These are phyloP conservation scores for Boletus sp. DNA, from an alignment of 768 basidiomycete genomes.

Conservation along the genomic window DNA sequence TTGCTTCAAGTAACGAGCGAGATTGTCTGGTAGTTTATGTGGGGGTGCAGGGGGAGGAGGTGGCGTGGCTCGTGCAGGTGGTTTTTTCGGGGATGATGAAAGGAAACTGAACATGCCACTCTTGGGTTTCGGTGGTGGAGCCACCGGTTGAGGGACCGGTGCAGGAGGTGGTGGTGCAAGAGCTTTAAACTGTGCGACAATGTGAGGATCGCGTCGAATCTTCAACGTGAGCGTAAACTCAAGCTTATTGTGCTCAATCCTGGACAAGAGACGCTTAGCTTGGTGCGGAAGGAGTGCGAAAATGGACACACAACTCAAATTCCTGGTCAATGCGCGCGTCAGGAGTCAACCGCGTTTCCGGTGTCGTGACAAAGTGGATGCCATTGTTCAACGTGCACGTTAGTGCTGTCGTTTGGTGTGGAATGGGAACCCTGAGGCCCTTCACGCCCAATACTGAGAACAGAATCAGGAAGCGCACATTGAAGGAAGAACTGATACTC, in stretches of 20 bases:
- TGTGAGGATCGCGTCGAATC: conserved; percentile 81
- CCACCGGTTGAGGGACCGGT: conserved; percentile 38
- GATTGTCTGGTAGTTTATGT: conserved; percentile 61
- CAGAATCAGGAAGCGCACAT: not conserved
- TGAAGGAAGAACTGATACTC: conserved; percentile 13
- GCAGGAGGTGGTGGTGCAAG: conserved; percentile 50
- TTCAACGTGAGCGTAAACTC: conserved; percentile 92
- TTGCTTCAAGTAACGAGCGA: conserved; percentile 77
- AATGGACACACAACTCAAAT: conserved; percentile 73
- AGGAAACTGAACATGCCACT: conserved; percentile 74
- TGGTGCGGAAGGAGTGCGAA: not conserved
- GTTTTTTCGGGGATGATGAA: conserved; percentile 69
- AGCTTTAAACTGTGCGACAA: conserved; percentile 72
- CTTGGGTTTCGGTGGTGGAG: conserved; percentile 53
- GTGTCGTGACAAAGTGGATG: conserved; percentile 92
- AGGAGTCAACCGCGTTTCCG: conserved; percentile 57
- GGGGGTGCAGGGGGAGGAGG: conserved; percentile 37
- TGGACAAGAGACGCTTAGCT: conserved; percentile 25
- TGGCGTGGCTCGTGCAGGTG: conserved; percentile 41
- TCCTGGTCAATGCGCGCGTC: conserved; percentile 79
- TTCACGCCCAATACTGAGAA: conserved; percentile 70
- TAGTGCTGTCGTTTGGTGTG: conserved; percentile 66
- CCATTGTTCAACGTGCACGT: conserved; percentile 94
- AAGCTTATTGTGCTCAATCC: conserved; percentile 91
- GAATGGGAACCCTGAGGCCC: conserved; percentile 73